phyloP scores from a whole-genome alignment of 2,329 filamentous ascomycete genomes.

The Fusarium coffeatum region DNA sequence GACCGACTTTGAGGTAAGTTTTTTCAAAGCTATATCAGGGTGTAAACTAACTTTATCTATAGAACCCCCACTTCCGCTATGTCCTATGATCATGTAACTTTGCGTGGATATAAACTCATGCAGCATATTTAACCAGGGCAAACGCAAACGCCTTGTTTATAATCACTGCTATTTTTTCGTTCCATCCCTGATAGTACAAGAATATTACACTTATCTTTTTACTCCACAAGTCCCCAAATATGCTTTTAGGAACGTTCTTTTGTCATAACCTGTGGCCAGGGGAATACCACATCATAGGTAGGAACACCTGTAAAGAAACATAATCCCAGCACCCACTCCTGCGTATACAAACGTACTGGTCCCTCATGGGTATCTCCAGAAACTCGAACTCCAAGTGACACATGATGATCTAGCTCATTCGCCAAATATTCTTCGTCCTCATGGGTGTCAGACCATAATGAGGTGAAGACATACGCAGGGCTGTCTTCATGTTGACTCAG shows the following conservation, averaged over 20 bases:
- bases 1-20: conserved; percentile 41
- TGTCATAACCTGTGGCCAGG: conserved; percentile 30
- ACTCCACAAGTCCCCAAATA: background rate
- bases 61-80: conserved; percentile 38
- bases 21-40: accelerated
- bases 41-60: background rate
- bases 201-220: background rate
- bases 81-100: background rate
- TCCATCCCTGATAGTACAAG: no score
- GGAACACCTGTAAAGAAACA: conserved; percentile 39
- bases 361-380: background rate
- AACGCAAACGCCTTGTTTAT: background rate
- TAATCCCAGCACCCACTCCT: conserved; percentile 40
- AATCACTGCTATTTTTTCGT: background rate
- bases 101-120: background rate
- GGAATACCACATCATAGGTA: conserved; percentile 36
- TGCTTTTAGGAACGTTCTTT: background rate
- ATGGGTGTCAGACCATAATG: conserved; percentile 24
- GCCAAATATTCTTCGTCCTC: conserved; percentile 23
- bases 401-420: conserved; percentile 42
- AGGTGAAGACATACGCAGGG: conserved; percentile 31
- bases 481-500: background rate
- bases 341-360: conserved; percentile 30
- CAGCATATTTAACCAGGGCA: background rate
- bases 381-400: conserved; percentile 32